phyloP scores from a whole-genome alignment of 2,329 filamentous ascomycete genomes.

The Ceratocystis smalleyi region DNA sequence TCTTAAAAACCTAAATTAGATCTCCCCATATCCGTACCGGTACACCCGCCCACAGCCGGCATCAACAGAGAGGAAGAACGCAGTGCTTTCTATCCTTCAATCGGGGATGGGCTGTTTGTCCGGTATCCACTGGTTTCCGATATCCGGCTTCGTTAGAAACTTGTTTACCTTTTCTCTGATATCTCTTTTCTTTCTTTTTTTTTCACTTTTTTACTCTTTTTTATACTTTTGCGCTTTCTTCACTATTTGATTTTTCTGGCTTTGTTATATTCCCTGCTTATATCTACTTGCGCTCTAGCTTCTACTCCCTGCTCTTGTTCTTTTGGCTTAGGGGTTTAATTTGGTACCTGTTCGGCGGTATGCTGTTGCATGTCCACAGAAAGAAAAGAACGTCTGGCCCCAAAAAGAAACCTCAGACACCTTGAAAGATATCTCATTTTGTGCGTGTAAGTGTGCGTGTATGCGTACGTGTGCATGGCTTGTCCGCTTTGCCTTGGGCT shows the following conservation, averaged over 20 bases:
- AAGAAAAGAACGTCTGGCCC: background rate
- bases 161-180: background rate
- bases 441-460: too few species aligned
- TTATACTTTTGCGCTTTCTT: background rate
- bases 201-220: too few species aligned
- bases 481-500: background rate
- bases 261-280: slow-evolving; percentile 1
- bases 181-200: background rate
- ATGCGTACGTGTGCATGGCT: background rate
- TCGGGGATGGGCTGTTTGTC: background rate
- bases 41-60: background rate
- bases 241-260: background rate
- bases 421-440: background rate
- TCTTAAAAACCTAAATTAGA: too few species aligned
- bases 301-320: background rate
- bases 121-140: background rate
- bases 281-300: background rate
- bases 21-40: background rate
- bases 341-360: background rate
- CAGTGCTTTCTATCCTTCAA: background rate
- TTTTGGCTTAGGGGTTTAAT: background rate
- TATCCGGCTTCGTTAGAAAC: slow-evolving; percentile 2
- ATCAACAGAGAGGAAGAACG: too few species aligned
- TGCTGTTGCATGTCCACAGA: background rate
- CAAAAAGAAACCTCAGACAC: background rate